phyloP scores from a whole-genome alignment of 148 eudicot species.

The Dianthus caryophyllus region DNA sequence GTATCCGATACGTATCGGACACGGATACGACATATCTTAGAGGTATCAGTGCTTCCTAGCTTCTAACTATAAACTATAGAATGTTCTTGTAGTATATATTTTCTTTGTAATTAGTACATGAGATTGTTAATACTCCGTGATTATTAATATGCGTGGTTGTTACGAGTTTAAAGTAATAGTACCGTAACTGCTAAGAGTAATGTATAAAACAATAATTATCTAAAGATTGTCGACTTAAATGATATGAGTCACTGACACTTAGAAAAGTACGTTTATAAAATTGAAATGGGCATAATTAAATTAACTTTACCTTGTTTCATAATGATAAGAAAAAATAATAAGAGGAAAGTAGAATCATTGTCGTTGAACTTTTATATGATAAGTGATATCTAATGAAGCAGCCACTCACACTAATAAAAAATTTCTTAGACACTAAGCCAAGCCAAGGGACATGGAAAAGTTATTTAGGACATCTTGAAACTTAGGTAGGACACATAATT shows the following conservation, averaged over 20 bases:
- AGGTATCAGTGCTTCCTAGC: too few relatives aligned
- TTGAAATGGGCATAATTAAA: background rate
- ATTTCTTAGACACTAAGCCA: constrained; percentile 26
- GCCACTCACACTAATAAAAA: background rate
- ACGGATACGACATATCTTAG: too few relatives aligned
- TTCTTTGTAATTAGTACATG: too few relatives aligned
- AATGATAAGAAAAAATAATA: background rate
- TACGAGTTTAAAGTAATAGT: too few relatives aligned
- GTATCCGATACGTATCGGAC: too few relatives aligned
- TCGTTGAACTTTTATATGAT: background rate
- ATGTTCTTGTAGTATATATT: too few relatives aligned
- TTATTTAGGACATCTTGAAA: background rate
- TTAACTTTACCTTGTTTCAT: background rate
- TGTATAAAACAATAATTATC: too few relatives aligned
- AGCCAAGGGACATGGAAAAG: constrained; percentile 16
- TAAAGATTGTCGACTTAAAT: background rate
- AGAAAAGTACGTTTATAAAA: background rate
- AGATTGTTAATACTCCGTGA: too few relatives aligned
- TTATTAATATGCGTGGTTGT: too few relatives aligned
- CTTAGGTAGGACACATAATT: constrained; percentile 28
- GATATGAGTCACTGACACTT: background rate
- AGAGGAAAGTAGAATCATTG: background rate
- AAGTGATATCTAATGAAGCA: background rate
- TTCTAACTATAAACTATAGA: too few relatives aligned
- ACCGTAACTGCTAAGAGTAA: too few relatives aligned